Evolutionary conservation across 2,329 filamentous ascomycete species (phyloP).

Genomic region (Fusarium transvaalense): DNA sequence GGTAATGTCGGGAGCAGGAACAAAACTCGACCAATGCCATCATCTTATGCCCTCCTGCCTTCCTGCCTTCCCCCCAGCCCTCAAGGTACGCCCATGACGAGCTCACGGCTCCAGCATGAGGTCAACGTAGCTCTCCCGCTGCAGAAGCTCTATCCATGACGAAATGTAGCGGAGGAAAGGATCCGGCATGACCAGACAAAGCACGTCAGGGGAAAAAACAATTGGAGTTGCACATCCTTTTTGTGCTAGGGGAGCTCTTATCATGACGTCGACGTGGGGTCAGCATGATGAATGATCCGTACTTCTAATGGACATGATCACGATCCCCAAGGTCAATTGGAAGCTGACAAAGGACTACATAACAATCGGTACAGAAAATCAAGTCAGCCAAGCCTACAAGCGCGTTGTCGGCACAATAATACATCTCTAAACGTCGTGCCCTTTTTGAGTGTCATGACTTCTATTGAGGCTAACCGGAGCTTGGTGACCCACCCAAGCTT

Average conservation of each 20-base stretch:
- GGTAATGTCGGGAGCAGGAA: not conserved
- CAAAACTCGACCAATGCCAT: constrained; percentile 20
- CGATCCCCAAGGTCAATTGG: constrained; percentile 3
- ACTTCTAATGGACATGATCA: constrained; percentile 15
- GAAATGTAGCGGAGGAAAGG: constrained; percentile 39
- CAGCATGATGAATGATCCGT: constrained; percentile 36
- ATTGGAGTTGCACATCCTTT: constrained; percentile 25
- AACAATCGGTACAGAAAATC: too few species aligned
- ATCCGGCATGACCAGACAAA: constrained; percentile 19
- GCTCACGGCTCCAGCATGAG: constrained; percentile 22
- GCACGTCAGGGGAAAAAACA: constrained; percentile 14
- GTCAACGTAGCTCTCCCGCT: constrained; percentile 1
- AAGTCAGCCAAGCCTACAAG: not conserved
- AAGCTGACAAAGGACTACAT: constrained; percentile 14
- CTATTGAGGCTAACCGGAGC: constrained; percentile 18
- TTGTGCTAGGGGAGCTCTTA: constrained; percentile 8
- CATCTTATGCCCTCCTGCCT: constrained; percentile 19
- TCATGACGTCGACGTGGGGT: constrained; percentile 45
- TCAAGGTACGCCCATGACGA: constrained; percentile 27
- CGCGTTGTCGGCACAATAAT: not conserved
- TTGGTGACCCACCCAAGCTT: constrained; percentile 13
- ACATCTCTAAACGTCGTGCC: not conserved
- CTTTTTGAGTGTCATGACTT: constrained; percentile 15
- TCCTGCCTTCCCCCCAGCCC: not conserved
- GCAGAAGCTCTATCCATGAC: constrained; percentile 31